A percentile compares a stretch with the other conserved stretches of the same genome.
phyloP scores from a whole-genome alignment of 306 rosid genomes.

The Dalbergia cochinchinensis region DNA sequence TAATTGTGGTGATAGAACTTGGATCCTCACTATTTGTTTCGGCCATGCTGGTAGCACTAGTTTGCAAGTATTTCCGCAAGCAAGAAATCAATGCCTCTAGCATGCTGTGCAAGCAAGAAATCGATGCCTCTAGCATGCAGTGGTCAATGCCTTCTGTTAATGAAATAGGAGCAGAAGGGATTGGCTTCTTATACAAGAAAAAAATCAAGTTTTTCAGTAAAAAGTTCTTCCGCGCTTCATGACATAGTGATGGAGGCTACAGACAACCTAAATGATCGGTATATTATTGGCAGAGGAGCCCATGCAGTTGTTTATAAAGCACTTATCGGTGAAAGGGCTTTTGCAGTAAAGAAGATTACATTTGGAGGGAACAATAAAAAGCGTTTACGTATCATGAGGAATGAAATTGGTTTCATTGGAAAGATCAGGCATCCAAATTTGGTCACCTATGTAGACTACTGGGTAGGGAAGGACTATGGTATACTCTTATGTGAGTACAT shows the following conservation, averaged over 20 bases:
- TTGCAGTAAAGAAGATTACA: conserved; percentile 77
- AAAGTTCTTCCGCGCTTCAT: conserved; percentile 59
- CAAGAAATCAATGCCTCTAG: too few relatives aligned
- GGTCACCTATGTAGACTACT: conserved; percentile 68
- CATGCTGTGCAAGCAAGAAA: too few relatives aligned
- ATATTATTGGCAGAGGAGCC: conserved; percentile 85
- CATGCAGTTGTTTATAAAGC: conserved; percentile 90
- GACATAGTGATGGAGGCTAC: conserved; percentile 72
- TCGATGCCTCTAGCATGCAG: not conserved
- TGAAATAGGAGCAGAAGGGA: conserved; percentile 34
- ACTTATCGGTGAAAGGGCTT: conserved; percentile 49
- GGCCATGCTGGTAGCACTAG: conserved; percentile 52
- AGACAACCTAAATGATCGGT: conserved; percentile 60
- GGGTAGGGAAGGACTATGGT: conserved; percentile 68
- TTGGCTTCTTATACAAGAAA: conserved; percentile 42
- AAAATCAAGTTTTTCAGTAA: conserved; percentile 35
- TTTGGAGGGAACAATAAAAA: conserved; percentile 47
- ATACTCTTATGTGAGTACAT: conserved; percentile 67
- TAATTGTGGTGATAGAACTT: conserved; percentile 62
- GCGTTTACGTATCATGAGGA: conserved; percentile 61
- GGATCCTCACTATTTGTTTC: conserved; percentile 60
- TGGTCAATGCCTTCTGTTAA: not conserved
- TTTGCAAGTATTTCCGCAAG: conserved; percentile 36
- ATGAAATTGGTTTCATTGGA: conserved; percentile 74
- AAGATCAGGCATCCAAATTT: conserved; percentile 79